These are phyloP conservation scores for Daedaleopsis sinensis DNA, from an alignment of 768 basidiomycete species.

Conservation along the genomic window DNA sequence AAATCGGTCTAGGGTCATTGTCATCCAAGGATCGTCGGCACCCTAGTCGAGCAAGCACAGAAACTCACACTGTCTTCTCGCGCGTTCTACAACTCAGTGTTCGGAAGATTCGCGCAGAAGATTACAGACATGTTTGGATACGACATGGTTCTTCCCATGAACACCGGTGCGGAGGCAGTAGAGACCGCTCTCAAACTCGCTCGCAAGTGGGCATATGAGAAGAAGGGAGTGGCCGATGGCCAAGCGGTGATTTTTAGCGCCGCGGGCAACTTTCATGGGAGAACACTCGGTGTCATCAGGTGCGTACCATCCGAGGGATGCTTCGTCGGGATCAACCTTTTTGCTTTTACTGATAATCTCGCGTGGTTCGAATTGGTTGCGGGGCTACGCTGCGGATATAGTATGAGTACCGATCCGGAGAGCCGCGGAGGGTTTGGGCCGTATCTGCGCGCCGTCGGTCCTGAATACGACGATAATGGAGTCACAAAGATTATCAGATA, in stretches of 20 bases:
- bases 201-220: slow-evolving; percentile 94
- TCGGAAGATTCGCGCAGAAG: slow-evolving; percentile 87
- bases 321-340: slow-evolving; percentile 15
- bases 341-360: slow-evolving; percentile 16
- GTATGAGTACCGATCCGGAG: slow-evolving; percentile 96
- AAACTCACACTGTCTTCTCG: slow-evolving; percentile 92
- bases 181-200: slow-evolving; percentile 97
- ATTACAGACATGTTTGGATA: slow-evolving; percentile 86
- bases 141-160: slow-evolving; percentile 98
- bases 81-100: slow-evolving; percentile 93
- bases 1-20: slow-evolving; percentile 72
- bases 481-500: slow-evolving; percentile 69
- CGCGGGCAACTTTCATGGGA: slow-evolving; percentile 93
- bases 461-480: slow-evolving; percentile 62
- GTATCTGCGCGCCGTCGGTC: slow-evolving; percentile 84
- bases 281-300: slow-evolving; percentile 89
- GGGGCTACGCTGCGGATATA: slow-evolving; percentile 30
- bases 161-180: slow-evolving; percentile 98
- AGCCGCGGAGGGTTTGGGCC: slow-evolving; percentile 89
- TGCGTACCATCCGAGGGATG: slow-evolving; percentile 26
- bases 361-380: not conserved
- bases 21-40: slow-evolving; percentile 83
- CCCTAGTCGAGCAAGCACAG: slow-evolving; percentile 83
- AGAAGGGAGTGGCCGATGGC: slow-evolving; percentile 80
- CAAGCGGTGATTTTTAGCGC: slow-evolving; percentile 86